phyloP scores from a whole-genome alignment of 345 rosid species.

The Anastatica hierochuntica region DNA sequence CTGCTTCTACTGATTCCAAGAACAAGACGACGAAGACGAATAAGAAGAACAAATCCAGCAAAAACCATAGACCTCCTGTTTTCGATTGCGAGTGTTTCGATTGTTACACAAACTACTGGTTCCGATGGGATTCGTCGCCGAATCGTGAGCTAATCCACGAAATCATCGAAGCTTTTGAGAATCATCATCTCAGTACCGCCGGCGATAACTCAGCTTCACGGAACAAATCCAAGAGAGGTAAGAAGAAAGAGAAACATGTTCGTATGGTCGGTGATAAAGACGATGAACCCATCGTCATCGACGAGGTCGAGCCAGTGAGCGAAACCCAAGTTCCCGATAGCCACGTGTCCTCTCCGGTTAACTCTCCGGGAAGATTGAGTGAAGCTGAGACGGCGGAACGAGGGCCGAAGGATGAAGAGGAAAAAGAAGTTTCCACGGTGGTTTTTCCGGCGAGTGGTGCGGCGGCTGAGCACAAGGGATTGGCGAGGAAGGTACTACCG shows the following conservation, averaged over 20 bases:
- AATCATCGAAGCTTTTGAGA: slow-evolving; percentile 81
- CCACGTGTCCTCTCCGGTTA: slow-evolving; percentile 15
- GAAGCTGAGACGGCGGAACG: slow-evolving; percentile 14
- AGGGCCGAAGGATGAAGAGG: slow-evolving; percentile 4
- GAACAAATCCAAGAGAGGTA: slow-evolving; percentile 30
- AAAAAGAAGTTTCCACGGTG: slow-evolving; percentile 11
- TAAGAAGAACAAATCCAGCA: slow-evolving; percentile 21
- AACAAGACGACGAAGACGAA: slow-evolving; percentile 29
- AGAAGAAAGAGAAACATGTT: slow-evolving; percentile 36
- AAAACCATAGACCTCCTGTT: slow-evolving; percentile 33
- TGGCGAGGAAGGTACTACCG: slow-evolving; percentile 93
- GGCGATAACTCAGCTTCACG: slow-evolving; percentile 25
- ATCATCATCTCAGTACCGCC: slow-evolving; percentile 31
- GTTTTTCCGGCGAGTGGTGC: slow-evolving; percentile 9
- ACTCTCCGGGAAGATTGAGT: slow-evolving; percentile 5
- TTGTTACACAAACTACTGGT: slow-evolving; percentile 86
- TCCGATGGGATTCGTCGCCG: slow-evolving; percentile 81
- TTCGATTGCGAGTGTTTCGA: slow-evolving; percentile 80
- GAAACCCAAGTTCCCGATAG: background rate
- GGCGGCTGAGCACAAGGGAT: slow-evolving; percentile 43
- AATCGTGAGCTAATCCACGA: slow-evolving; percentile 76
- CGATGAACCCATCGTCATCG: background rate
- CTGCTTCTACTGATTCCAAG: slow-evolving; percentile 16
- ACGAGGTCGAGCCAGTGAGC: background rate
- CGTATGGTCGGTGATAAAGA: slow-evolving; percentile 19